Evolutionary conservation across 2,329 filamentous ascomycete genomes (phyloP).

Genomic region (Penicillium sp.): DNA sequence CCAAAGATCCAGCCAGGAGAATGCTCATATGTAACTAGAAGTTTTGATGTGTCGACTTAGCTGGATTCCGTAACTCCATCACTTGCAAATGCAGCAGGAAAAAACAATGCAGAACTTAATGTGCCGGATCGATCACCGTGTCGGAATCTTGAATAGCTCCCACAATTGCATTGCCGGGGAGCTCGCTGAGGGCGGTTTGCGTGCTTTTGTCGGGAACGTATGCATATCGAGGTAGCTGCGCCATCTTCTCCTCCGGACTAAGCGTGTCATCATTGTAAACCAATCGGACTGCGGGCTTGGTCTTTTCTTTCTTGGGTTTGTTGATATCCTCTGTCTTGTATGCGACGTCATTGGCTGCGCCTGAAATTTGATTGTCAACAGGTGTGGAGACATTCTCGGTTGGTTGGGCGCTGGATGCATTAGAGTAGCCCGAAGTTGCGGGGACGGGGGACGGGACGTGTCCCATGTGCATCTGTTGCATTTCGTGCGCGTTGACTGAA

Average conservation of each 20-base stretch:
- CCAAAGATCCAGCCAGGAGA: conserved; percentile 22
- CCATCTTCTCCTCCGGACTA: conserved; percentile 90
- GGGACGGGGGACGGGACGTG: conserved; percentile 37
- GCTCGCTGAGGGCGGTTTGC: conserved; percentile 38
- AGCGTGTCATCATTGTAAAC: conserved; percentile 77
- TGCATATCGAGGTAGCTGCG: conserved; percentile 72
- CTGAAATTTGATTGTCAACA: conserved; percentile 54
- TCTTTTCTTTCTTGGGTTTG: conserved; percentile 69
- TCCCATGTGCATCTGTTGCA: conserved; percentile 60
- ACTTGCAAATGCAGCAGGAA: conserved; percentile 5
- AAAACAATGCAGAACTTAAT: conserved; percentile 23
- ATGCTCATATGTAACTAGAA: conserved; percentile 32
- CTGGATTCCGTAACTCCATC: conserved; percentile 32
- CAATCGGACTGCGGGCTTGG: conserved; percentile 63
- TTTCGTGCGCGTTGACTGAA: conserved; percentile 53
- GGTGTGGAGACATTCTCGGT: conserved; percentile 41
- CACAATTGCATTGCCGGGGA: conserved; percentile 36
- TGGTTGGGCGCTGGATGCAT: conserved; percentile 30
- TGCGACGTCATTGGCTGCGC: conserved; percentile 44
- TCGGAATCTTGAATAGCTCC: conserved; percentile 37
- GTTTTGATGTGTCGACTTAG: conserved; percentile 40
- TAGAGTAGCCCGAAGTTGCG: conserved; percentile 26
- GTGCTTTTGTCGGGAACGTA: conserved; percentile 53
- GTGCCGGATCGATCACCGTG: conserved; percentile 35
- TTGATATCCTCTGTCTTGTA: conserved; percentile 49